phyloP scores from a whole-genome alignment of 108 stramenopile species.

The Ochromonas danica region DNA sequence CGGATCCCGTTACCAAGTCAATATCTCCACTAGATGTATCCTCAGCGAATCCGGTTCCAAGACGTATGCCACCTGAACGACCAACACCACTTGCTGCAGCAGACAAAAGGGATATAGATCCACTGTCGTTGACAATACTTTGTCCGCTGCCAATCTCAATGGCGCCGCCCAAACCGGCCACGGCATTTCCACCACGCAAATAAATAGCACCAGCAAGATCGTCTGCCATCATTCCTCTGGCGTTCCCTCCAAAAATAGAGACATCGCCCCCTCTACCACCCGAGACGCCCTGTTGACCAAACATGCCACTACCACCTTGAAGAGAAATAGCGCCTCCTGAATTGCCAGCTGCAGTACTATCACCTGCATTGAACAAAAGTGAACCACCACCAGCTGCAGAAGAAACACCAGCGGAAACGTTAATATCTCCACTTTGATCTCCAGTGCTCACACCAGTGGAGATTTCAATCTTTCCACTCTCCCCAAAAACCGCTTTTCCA shows the following conservation, averaged over 20 bases:
- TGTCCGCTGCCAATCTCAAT: neutral
- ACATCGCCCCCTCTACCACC: neutral
- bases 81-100: no score
- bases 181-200: neutral
- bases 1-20: neutral
- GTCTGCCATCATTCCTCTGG: neutral
- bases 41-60: no score
- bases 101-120: no score
- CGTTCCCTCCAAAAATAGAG: neutral
- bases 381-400: neutral
- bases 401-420: neutral
- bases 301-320: neutral
- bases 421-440: neutral
- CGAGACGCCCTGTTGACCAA: no score
- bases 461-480: neutral
- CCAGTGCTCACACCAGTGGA: neutral
- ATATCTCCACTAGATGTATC: no score
- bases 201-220: neutral
- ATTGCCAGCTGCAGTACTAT: neutral
- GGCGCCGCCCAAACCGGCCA: neutral
- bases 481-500: neutral
- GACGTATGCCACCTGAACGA: no score
- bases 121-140: no score
- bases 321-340: neutral
- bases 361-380: neutral